Conservation (phyloP, 768 basidiomycete genomes). For the Agrocybe chaxingu region DNA sequence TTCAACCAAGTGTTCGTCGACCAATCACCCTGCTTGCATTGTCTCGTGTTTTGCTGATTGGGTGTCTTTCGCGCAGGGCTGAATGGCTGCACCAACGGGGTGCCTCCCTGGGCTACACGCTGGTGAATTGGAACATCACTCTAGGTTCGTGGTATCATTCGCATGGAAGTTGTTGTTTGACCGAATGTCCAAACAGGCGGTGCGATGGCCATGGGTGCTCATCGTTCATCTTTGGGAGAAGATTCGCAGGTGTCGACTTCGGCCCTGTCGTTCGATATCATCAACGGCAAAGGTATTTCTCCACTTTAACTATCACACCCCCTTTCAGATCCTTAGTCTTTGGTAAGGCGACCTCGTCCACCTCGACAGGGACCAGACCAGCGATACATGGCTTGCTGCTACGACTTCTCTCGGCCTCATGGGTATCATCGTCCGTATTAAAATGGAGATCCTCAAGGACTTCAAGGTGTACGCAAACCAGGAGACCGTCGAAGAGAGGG, state of each 20-base stretch:
- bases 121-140: conserved; percentile 37
- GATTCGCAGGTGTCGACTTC: conserved; percentile 34
- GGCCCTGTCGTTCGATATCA: conserved; percentile 31
- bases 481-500: conserved; percentile 27
- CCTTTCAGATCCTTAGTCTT: not conserved
- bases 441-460: conserved; percentile 27
- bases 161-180: not conserved
- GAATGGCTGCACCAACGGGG: conserved; percentile 32
- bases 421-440: conserved; percentile 30
- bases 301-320: not conserved
- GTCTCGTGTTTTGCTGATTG: not conserved
- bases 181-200: conserved; percentile 20
- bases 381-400: conserved; percentile 34
- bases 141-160: conserved; percentile 21
- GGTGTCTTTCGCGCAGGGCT: conserved; percentile 17
- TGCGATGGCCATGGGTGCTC: conserved; percentile 36
- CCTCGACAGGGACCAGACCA: conserved; percentile 25
- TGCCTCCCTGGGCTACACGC: conserved; percentile 30
- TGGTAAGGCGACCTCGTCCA: conserved; percentile 29
- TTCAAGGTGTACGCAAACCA: conserved; percentile 36
- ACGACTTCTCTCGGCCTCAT: conserved; percentile 35
- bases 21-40: not conserved
- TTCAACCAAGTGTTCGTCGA: conserved; percentile 30
- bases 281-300: conserved; percentile 29
- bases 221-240: conserved; percentile 36